Base-by-base conservation (phyloP, 2,329 filamentous ascomycete species). In the Pyricularia grisea region DNA sequence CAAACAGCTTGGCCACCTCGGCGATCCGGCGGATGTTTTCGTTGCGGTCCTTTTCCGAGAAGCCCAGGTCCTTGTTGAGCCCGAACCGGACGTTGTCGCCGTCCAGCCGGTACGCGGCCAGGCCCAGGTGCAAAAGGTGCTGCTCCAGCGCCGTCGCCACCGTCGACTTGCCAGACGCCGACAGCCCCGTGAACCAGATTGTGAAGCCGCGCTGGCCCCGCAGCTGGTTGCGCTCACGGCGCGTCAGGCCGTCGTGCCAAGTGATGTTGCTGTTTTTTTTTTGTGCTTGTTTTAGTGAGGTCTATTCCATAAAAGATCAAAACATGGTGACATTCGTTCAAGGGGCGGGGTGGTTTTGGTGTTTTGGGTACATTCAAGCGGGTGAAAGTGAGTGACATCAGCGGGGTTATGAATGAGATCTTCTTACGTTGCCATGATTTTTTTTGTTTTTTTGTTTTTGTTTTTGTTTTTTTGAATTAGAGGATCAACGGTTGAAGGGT, bases 11-110 rank as follows among this genome's bases (percentile, higher is more conserved):
- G 71, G 95, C 93, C 61, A 98, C 94, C 85, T 99, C 94, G 68
- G 92, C 93, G 76, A 99, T 97, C 72, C 95, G 90, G 71, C 95
- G 89, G 78, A 99, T 99, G 83, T 99, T 99, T 86, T 99, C 95
- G 78, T 94, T 96, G 74, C 95, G 89, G 83, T 97, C 94, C 77
- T 89, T 88, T 78, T 97, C 94, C 72, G 88, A 91, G 84, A 98
- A 99, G 20, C 94, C 94, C 12, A 99, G 87, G 83, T 98, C 94
- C 82, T 96, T 97, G 88, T 98, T 99, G 74, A 99, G 86, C 20
- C 95, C 95, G 83, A 98, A 97, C 71, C 95, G 94, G 73, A 99
- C 91, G 81, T 99, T 99, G 87, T 99, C 95, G 76, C 94, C 95
- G 81, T 99, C 95, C 33, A 99, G 90, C 68, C 95, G 90, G 87